Conservation (phyloP, 768 basidiomycete genomes). For the Nidularia pulvinata region DNA sequence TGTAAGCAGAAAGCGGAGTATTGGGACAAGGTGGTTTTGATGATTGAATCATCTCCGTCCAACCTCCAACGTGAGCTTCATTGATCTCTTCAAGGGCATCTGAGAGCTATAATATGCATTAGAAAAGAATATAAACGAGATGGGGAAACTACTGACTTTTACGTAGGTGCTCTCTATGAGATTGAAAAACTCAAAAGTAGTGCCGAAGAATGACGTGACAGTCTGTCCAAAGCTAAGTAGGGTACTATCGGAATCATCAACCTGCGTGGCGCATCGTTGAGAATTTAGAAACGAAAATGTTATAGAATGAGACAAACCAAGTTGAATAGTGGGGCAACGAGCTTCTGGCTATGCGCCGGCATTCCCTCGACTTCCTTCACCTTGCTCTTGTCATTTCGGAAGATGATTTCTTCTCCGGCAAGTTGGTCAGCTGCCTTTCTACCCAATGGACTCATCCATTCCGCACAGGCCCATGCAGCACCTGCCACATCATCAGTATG, state of each 20-base stretch:
- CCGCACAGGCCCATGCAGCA: conserved; percentile 71
- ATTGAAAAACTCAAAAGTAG: conserved; percentile 81
- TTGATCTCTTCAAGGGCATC: conserved; percentile 87
- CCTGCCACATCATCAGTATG: conserved; percentile 83
- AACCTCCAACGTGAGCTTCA: conserved; percentile 78
- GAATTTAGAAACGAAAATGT: no score
- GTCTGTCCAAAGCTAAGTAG: conserved; percentile 64
- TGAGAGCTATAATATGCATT: conserved; percentile 41
- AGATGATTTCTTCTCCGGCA: conserved; percentile 68
- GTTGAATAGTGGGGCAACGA: conserved; percentile 82
- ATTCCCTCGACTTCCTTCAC: conserved; percentile 63
- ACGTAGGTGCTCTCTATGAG: conserved; percentile 65
- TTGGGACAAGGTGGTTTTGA: conserved; percentile 73
- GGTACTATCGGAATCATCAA: conserved; percentile 77
- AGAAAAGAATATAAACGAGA: not conserved
- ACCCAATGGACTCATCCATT: conserved; percentile 71
- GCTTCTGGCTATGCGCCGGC: conserved; percentile 50
- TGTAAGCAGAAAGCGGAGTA: conserved; percentile 76
- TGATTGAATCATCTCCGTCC: conserved; percentile 78
- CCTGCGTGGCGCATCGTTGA: conserved; percentile 31
- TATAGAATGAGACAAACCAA: conserved; percentile 42
- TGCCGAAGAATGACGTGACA: conserved; percentile 73
- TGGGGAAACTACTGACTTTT: conserved; percentile 45
- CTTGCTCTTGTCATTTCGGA: conserved; percentile 74
- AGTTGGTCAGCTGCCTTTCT: conserved; percentile 60